Evolutionary conservation across 441 rosid species (phyloP), one percentile per base, ranked within the genome.

Genomic region (Mallotus repandus): DNA sequence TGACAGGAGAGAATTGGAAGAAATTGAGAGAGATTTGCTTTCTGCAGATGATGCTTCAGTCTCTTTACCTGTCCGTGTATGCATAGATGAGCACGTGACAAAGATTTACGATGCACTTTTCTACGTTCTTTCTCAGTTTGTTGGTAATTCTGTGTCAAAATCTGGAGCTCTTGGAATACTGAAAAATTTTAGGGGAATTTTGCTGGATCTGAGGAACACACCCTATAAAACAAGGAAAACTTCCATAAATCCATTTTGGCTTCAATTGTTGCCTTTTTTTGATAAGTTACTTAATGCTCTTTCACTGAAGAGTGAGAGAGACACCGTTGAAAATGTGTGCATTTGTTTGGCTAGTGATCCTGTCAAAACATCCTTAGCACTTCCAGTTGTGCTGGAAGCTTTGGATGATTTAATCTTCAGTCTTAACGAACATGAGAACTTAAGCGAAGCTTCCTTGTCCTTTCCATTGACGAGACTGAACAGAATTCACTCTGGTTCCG

Each of bases 401-500:
- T 80, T 93, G 78, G 89, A 79, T 68, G 91, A 88, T 70, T 66
- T 82, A 70, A 72, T 85, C 46, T 49, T 61, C 9, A 77, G 79
- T 80, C 89, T 93, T 75, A 66, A 77, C 60, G 83, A 76, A 63
- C 79, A 79, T 77, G 74, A 79, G 61, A 81, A 69, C 78, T 50
- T 89, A 16, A 75, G 52, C 66, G 72, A 85, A 71, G 86, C 72
- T 77, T 78, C 82, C 9, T 76, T 88, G 13, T 81, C 90, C 54
- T 83, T 89, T 55, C 97, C 96, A 19, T 74, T 88, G 71, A 72
- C 87, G 79, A 96, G 84, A 83, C 80, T 71, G 71, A 88, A 84
- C 63, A 91, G 99, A 81, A 69, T 91, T 45, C 94, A 89, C 79
- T 93, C 96, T 59, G 98, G 98, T 70, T 88, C 89, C 50, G 98